These are phyloP conservation scores for Ulota crispa DNA, from an alignment of 225 moss, liverwort and hornwort species.

Conservation along the genomic window DNA sequence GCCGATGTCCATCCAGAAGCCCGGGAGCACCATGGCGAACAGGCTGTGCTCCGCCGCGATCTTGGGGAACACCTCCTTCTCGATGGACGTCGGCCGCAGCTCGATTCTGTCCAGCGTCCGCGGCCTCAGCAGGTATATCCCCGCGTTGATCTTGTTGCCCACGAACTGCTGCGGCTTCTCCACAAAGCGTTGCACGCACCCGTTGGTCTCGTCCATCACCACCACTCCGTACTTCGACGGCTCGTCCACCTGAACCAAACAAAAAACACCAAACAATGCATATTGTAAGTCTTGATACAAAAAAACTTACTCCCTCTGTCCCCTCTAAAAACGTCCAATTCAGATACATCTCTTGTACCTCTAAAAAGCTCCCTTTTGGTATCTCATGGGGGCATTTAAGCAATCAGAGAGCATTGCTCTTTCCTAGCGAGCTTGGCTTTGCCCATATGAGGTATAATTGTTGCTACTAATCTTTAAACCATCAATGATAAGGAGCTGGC, in stretches of 20 bases:
- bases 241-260: slow-evolving; percentile 61
- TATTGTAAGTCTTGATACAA: too few relatives aligned
- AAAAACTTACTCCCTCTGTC: too few relatives aligned
- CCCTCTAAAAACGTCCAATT: too few relatives aligned
- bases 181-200: slow-evolving; percentile 10
- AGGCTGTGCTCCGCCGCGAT: neutral
- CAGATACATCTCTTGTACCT: too few relatives aligned
- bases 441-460: too few relatives aligned
- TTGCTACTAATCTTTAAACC: too few relatives aligned
- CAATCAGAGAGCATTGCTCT: too few relatives aligned
- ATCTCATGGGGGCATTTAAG: too few relatives aligned
- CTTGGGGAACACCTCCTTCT: slow-evolving; percentile 1
- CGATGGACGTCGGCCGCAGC: neutral
- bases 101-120: neutral
- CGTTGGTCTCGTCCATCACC: slow-evolving; percentile 67
- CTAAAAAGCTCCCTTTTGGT: too few relatives aligned
- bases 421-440: too few relatives aligned
- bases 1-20: neutral
- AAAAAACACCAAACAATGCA: neutral
- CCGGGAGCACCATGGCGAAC: neutral
- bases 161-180: neutral
- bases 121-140: neutral
- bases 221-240: slow-evolving; percentile 91
- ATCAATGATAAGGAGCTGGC: too few relatives aligned
- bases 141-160: slow-evolving; percentile 11